phyloP scores from a whole-genome alignment of 192 early-diverging fungal species.

The Diversispora eburnea region DNA sequence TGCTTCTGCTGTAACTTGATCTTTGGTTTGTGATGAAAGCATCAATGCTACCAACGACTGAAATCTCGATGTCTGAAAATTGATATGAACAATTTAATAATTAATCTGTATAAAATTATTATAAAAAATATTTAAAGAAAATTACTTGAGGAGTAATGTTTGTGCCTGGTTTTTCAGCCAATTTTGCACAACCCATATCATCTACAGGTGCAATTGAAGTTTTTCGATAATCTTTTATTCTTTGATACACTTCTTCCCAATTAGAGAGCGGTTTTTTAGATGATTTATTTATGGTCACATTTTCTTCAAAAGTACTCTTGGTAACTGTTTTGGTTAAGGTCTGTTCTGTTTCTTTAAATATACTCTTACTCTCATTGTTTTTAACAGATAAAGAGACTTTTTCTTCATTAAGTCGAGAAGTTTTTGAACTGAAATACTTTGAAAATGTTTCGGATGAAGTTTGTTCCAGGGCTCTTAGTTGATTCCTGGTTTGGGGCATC shows the following conservation, averaged over 20 bases:
- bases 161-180: constrained; percentile 49
- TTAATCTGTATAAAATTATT: not conserved
- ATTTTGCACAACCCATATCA: constrained; percentile 79
- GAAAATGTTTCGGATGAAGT: not conserved
- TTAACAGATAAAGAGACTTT: not conserved
- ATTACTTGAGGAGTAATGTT: constrained; percentile 37
- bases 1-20: constrained; percentile 78
- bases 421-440: constrained; percentile 11
- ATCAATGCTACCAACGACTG: constrained; percentile 82
- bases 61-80: constrained; percentile 61
- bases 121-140: not conserved
- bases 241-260: constrained; percentile 29
- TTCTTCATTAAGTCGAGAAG: not conserved
- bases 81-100: not conserved
- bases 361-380: not conserved
- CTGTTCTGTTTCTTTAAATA: constrained; percentile 16
- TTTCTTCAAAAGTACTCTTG: not conserved
- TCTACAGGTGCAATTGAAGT: constrained; percentile 76
- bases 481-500: not conserved
- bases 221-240: constrained; percentile 66
- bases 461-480: not conserved
- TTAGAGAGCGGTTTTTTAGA: not conserved
- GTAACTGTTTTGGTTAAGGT: not conserved
- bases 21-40: constrained; percentile 93
- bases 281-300: not conserved